These are phyloP conservation scores for Salvia rosmarinus DNA, from an alignment of 257 asterid genomes.

Conservation along the genomic window DNA sequence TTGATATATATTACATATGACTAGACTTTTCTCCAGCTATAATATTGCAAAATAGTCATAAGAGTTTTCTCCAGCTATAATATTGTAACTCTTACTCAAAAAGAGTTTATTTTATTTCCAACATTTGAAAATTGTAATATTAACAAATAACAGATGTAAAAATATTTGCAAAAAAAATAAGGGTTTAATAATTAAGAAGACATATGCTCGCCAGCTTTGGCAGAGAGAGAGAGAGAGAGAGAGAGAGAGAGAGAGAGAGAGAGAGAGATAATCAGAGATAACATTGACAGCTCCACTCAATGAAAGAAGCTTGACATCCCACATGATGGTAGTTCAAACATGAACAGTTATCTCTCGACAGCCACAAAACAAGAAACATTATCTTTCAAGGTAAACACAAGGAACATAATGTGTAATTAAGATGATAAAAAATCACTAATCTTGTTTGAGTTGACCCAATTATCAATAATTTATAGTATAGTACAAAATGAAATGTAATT, in stretches of 20 bases:
- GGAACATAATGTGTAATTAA: slow-evolving; percentile 9
- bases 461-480: slow-evolving; percentile 41
- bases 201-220: too few species aligned
- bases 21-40: too few species aligned
- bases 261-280: slow-evolving; percentile 4
- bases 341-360: slow-evolving; percentile 38
- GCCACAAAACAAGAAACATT: slow-evolving; percentile 34
- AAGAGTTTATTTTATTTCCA: too few species aligned
- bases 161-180: not conserved
- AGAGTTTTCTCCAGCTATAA: too few species aligned
- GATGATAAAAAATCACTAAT: slow-evolving; percentile 4
- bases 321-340: slow-evolving; percentile 33
- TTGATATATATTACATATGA: too few species aligned
- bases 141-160: too few species aligned
- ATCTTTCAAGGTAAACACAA: not conserved
- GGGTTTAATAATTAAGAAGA: not conserved
- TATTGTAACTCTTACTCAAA: too few species aligned
- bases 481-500: slow-evolving; percentile 31
- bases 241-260: too few species aligned
- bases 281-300: slow-evolving; percentile 26
- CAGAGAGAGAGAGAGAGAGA: too few species aligned
- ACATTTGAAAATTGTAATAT: too few species aligned
- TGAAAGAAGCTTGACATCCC: slow-evolving; percentile 39
- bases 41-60: too few species aligned
- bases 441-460: slow-evolving; percentile 52